Conservation (phyloP, 208 protist species). For the Jaenimonas drosophilae region DNA sequence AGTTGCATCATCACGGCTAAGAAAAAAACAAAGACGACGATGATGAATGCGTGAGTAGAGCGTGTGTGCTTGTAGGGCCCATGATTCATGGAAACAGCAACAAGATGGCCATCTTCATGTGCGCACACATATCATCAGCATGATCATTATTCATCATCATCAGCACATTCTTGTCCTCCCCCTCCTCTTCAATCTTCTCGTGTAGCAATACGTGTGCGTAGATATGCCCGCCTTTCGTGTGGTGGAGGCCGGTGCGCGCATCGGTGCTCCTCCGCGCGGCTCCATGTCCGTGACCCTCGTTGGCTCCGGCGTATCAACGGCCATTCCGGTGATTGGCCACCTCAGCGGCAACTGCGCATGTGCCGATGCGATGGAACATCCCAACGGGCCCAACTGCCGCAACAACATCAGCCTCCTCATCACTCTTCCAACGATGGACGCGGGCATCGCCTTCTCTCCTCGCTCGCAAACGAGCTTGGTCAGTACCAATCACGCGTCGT, state of each 20-base stretch:
- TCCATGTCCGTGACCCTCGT: conserved; percentile 40
- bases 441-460: neutral
- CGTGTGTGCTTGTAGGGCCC: neutral
- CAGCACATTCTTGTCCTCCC: neutral
- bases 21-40: conserved; percentile 5
- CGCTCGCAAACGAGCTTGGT: neutral
- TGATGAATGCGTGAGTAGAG: too few relatives aligned
- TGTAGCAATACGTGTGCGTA: neutral
- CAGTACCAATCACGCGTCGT: conserved; percentile 10
- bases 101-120: too few relatives aligned
- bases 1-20: too few relatives aligned
- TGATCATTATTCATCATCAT: neutral
- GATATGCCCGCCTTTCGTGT: neutral
- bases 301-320: conserved; percentile 75
- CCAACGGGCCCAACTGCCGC: conserved; percentile 52
- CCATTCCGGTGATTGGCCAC: conserved; percentile 80
- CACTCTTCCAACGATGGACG: conserved; percentile 16
- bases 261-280: conserved; percentile 2
- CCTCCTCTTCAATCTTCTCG: neutral
- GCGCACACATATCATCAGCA: too few relatives aligned
- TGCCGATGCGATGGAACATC: conserved; percentile 44
- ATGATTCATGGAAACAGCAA: too few relatives aligned
- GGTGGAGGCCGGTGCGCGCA: neutral
- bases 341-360: conserved; percentile 58
- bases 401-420: conserved; percentile 80